Conservation (phyloP, 208 protist genomes). For the Strigomonas galati region DNA sequence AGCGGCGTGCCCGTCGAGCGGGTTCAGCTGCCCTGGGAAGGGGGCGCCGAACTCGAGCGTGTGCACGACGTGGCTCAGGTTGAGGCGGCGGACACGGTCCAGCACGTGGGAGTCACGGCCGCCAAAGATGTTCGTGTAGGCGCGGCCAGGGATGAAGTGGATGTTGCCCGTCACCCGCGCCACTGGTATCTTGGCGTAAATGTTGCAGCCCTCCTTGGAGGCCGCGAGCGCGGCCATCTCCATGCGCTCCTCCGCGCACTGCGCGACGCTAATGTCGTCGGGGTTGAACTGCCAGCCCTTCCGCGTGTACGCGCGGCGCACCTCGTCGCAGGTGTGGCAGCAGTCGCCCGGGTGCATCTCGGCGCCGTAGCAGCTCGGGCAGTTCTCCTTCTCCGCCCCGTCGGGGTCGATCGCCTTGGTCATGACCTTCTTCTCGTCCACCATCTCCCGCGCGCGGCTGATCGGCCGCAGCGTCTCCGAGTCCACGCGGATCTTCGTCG, state of each 20-base stretch:
- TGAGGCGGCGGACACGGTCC: slow-evolving; percentile 40
- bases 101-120: slow-evolving; percentile 58
- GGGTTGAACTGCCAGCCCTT: slow-evolving; percentile 67
- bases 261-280: slow-evolving; percentile 53
- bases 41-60: slow-evolving; percentile 71
- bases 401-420: slow-evolving; percentile 42
- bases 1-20: slow-evolving; percentile 50
- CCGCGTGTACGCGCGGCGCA: slow-evolving; percentile 51
- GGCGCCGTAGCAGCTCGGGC: slow-evolving; percentile 80
- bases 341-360: slow-evolving; percentile 53
- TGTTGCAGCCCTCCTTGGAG: slow-evolving; percentile 74
- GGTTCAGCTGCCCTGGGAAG: slow-evolving; percentile 76
- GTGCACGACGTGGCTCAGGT: slow-evolving; percentile 81
- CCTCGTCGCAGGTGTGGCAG: slow-evolving; percentile 84
- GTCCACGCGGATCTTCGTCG: slow-evolving; percentile 57
- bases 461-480: slow-evolving; percentile 30
- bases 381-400: slow-evolving; percentile 55
- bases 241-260: slow-evolving; percentile 68
- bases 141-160: slow-evolving; percentile 73
- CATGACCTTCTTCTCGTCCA: slow-evolving; percentile 34
- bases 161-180: slow-evolving; percentile 81
- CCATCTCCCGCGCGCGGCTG: slow-evolving; percentile 33
- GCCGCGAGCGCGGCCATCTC: slow-evolving; percentile 17
- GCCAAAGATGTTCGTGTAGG: slow-evolving; percentile 36
- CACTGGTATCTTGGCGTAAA: slow-evolving; percentile 60